A percentile compares a stretch with the other conserved stretches of the same genome.
Evolutionary conservation across 2,329 filamentous ascomycete genomes (phyloP).

Genomic region (Metarhizium guizhouense): DNA sequence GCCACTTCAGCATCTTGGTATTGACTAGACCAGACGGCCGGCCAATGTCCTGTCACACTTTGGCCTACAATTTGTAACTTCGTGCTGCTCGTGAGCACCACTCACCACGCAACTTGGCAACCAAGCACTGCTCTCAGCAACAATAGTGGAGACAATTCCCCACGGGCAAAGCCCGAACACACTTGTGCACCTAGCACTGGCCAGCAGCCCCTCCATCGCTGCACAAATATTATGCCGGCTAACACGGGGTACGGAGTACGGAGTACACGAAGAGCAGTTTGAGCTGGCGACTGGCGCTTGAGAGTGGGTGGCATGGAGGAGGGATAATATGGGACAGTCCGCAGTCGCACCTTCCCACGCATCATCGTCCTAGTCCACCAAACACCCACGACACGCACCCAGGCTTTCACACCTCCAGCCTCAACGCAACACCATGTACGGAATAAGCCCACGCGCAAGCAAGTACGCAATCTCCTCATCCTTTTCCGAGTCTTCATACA

Average conservation of each 20-base stretch:
- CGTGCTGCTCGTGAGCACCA: too few species aligned
- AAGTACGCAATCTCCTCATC: background rate
- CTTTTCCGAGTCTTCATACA: background rate
- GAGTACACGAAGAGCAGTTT: background rate
- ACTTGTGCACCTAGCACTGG: background rate
- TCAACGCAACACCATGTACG: background rate
- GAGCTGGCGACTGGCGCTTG: background rate
- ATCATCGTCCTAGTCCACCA: background rate
- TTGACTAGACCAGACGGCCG: background rate
- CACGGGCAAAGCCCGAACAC: background rate
- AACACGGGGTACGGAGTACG: background rate
- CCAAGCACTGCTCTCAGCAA: background rate
- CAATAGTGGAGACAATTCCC: background rate
- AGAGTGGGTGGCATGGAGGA: background rate
- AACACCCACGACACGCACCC: too few species aligned
- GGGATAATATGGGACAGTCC: too few species aligned
- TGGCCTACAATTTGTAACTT: background rate
- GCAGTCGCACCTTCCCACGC: background rate
- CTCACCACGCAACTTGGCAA: too few species aligned
- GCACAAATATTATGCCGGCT: too few species aligned
- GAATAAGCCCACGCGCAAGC: background rate
- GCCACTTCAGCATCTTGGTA: too few species aligned
- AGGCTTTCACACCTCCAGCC: too few species aligned
- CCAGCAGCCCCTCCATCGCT: too few species aligned
- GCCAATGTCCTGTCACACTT: background rate